phyloP scores from a whole-genome alignment of 2,329 filamentous ascomycete genomes.

The Fusarium euwallaceae region DNA sequence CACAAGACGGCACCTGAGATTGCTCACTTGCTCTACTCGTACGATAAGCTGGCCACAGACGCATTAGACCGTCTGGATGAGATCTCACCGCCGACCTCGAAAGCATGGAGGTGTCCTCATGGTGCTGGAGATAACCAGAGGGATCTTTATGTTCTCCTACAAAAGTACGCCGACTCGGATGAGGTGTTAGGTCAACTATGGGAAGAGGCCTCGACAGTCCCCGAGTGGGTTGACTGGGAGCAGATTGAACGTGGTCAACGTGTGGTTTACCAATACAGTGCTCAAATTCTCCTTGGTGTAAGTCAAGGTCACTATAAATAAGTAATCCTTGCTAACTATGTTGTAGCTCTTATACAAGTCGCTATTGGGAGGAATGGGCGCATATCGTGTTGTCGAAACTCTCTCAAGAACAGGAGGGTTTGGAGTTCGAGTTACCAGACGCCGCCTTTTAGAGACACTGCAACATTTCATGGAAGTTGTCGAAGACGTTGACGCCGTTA shows the following conservation, averaged over 20 bases:
- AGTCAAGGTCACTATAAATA: constrained; percentile 26
- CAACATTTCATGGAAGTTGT: constrained; percentile 82
- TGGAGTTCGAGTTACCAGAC: constrained; percentile 73
- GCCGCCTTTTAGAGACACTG: constrained; percentile 76
- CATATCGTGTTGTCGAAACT: constrained; percentile 80
- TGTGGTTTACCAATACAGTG: constrained; percentile 82
- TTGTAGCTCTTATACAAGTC: constrained; percentile 71
- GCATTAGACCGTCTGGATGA: constrained; percentile 74
- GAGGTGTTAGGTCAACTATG: constrained; percentile 70
- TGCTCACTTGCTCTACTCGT: constrained; percentile 72
- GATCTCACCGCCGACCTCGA: constrained; percentile 59
- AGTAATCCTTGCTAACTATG: background rate
- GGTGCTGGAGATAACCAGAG: constrained; percentile 51
- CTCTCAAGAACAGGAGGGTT: constrained; percentile 82
- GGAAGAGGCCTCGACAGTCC: constrained; percentile 75
- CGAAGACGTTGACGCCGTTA: constrained; percentile 71
- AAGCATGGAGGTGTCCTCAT: constrained; percentile 48
- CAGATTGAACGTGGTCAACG: constrained; percentile 81
- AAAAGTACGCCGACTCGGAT: constrained; percentile 69
- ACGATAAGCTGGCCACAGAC: constrained; percentile 77
- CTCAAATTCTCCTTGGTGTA: constrained; percentile 72
- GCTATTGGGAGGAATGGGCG: constrained; percentile 78
- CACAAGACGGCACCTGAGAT: constrained; percentile 73
- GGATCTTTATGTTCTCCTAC: constrained; percentile 74
- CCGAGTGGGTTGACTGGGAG: constrained; percentile 83